These are phyloP conservation scores for Stagonosporopsis chrysanthemi DNA, from an alignment of 2,329 filamentous ascomycete species.

Conservation along the genomic window DNA sequence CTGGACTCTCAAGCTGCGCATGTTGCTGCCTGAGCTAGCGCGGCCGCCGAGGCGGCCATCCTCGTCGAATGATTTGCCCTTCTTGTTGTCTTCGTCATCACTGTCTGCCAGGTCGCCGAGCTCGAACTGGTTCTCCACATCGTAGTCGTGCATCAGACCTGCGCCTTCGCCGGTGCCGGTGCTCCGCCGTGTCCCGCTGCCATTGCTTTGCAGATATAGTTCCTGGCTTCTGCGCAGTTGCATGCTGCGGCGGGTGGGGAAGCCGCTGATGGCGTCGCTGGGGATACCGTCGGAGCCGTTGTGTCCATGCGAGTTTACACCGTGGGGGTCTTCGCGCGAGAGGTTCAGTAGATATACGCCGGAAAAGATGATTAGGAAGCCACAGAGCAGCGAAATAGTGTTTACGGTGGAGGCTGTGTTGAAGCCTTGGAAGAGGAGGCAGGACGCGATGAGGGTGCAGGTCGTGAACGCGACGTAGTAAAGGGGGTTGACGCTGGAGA, in stretches of 20 bases:
- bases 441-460: slow-evolving; percentile 90
- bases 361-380: slow-evolving; percentile 93
- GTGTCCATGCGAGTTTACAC: slow-evolving; percentile 66
- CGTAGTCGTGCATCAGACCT: slow-evolving; percentile 86
- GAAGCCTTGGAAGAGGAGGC: slow-evolving; percentile 95
- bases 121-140: slow-evolving; percentile 78
- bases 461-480: slow-evolving; percentile 99
- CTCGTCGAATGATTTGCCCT: slow-evolving; percentile 47
- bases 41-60: slow-evolving; percentile 27
- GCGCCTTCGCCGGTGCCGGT: slow-evolving; percentile 68
- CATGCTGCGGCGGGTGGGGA: slow-evolving; percentile 93
- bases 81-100: slow-evolving; percentile 49
- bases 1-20: slow-evolving; percentile 38
- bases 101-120: slow-evolving; percentile 78
- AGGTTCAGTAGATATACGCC: slow-evolving; percentile 96
- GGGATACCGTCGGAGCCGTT: slow-evolving; percentile 76
- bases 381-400: slow-evolving; percentile 88
- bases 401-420: slow-evolving; percentile 93
- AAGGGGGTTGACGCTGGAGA: slow-evolving; percentile 82
- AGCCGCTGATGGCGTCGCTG: slow-evolving; percentile 87
- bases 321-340: slow-evolving; percentile 89
- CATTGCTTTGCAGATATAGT: slow-evolving; percentile 58
- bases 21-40: slow-evolving; percentile 32
- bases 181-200: slow-evolving; percentile 20
- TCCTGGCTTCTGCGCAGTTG: slow-evolving; percentile 74